Base-by-base conservation (phyloP, 139 green algal species). In the Limnomonas spitsbergensis region DNA sequence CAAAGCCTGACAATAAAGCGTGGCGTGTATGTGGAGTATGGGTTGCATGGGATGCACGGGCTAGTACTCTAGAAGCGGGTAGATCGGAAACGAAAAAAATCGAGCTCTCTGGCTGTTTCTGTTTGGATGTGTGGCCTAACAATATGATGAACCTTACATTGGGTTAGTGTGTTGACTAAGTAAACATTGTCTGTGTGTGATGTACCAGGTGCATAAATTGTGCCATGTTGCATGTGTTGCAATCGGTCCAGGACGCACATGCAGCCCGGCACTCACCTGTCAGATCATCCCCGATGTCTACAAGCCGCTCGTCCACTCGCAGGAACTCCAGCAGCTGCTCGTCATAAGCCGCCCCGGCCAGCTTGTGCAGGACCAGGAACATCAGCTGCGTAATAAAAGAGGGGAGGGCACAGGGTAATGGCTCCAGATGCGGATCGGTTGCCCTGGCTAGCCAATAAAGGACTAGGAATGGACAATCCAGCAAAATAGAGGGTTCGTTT, bases 201-300 rank as follows among this genome's bases (percentile, higher is more conserved):
- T 29, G 2, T n/a, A 40, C 29, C 61, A 7, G 69, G 67, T 31
- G 67, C 3, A 35, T 40, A 32, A 2, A 40, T 37, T 7, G 24
- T 29, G 24, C 2, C 34, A 38, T 3, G 36, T 61, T 34, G 26
- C 34, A 31, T 27, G 27, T 6, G 14, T 31, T 6, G 6, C 4
- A 4, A 7, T 7, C 32, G 68, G 32, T 42, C 31, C 26, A 7
- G 29, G 20, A 53, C 4, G 35, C 68, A 6, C 20, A 40, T 6
- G 4, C 6, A 7, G 4, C 20, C 6, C 32, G 68, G 24, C 68
- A 20, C 24, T 95, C 94, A 40, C 94, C 89, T 14, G 83, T 80
- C 9, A 94, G 81, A 66, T 96, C 92, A 77, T 96, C 92, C 0
- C 88, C 87, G 35, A 96, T 93, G 84, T 96, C 92, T 14, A 96